Percentiles rank a stretch among this genome's conserved stretches.
phyloP scores from a whole-genome alignment of 2,329 filamentous ascomycete species.

The Blastomyces gilchristii region DNA sequence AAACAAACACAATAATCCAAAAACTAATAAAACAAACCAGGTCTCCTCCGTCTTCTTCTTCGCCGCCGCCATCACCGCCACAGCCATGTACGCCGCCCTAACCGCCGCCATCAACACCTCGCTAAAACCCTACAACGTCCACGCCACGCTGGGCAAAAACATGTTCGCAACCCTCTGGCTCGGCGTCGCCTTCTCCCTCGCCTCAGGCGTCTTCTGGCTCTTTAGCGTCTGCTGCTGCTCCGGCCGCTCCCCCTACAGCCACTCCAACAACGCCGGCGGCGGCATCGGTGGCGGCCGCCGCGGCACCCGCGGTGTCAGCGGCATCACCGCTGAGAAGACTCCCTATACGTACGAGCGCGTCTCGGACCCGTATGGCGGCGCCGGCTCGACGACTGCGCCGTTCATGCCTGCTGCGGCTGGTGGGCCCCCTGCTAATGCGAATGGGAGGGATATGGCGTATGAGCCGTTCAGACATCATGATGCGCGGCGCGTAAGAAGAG shows the following conservation, averaged over 20 bases:
- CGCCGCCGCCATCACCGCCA: slow-evolving; percentile 61
- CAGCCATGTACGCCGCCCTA: slow-evolving; percentile 61
- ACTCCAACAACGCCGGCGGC: slow-evolving; percentile 29
- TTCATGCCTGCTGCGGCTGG: neutral
- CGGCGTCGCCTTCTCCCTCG: slow-evolving; percentile 64
- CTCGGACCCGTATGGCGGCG: slow-evolving; percentile 18
- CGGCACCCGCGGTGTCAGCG: slow-evolving; percentile 9
- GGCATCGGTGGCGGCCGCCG: slow-evolving; percentile 16
- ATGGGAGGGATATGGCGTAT: slow-evolving; percentile 13
- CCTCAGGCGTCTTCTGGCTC: slow-evolving; percentile 77
- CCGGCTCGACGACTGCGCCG: neutral
- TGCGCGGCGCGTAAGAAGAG: neutral
- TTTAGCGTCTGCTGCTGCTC: slow-evolving; percentile 87
- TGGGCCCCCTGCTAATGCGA: neutral
- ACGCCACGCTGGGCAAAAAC: slow-evolving; percentile 53
- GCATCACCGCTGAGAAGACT: slow-evolving; percentile 48
- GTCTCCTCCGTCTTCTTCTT: slow-evolving; percentile 48
- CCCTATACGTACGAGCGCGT: slow-evolving; percentile 53
- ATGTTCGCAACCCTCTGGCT: slow-evolving; percentile 72
- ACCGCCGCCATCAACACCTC: slow-evolving; percentile 57
- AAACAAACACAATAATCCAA: neutral
- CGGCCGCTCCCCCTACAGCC: slow-evolving; percentile 47
- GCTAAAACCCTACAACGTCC: slow-evolving; percentile 61
- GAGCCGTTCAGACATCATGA: slow-evolving; percentile 17
- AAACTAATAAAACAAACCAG: slow-evolving; percentile 22